Base-by-base conservation (phyloP, 495 filamentous ascomycete species). In the Glutinoglossum americanum region DNA sequence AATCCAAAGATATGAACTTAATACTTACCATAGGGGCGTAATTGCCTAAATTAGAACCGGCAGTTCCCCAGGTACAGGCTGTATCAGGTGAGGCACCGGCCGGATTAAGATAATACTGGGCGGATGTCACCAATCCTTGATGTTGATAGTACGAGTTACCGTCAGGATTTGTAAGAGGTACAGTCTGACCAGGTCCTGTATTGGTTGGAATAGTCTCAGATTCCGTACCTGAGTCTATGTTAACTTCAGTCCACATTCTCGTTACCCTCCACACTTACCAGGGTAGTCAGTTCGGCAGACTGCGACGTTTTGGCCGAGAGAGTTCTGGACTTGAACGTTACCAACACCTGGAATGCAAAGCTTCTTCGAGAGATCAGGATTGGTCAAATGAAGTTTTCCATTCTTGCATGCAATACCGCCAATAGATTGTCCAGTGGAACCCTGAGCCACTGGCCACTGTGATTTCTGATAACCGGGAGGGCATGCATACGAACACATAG, bases 271-370 rank as follows among this genome's bases (percentile, higher is more conserved):
- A 55, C 19, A 30, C 51, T 69, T 77, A 73, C 85, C 92, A 57
- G 92, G 92, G 69, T 98, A 98, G 66, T 97, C 89, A 54, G 92
- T 97, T 67, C 89, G 87, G 78, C 92, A 98, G 60, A 95, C 73
- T 47, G 87, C 77, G 45, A 85, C 82, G 35, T 75, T 70, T 15
- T 74, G 59, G 39, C 64, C 63, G 33, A 97, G 68, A 53, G 80
- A 75, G 73, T 95, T 98, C 68, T 79, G 66, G 57, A 93, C 76
- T 54, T 73, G 71, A 57, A 94, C 77, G 63, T 80, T 79, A 28
- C 79, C 77, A 56, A 77, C 76, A 59, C 90, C 92, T 27, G 68
- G 56, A 60, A 83, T 82, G 71, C 92, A 98, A 30, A 98, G 80
- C 60, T 73, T 80, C 58, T 79, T 81, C 44, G 70, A 74, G 55